Conservation (phyloP, 805 yeast species). For the Hanseniaspora guilliermondii region DNA sequence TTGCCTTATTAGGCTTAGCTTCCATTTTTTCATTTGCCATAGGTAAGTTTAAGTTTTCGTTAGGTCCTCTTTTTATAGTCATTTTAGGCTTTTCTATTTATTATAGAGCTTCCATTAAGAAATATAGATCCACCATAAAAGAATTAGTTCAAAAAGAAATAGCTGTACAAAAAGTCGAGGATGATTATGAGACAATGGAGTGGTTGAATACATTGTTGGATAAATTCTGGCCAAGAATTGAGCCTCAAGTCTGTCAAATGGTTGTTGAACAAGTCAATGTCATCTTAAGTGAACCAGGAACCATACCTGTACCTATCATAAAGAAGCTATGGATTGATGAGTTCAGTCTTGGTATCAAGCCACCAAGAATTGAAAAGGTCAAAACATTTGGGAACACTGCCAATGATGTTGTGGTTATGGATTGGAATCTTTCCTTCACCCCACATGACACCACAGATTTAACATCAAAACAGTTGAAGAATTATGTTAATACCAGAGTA, state of each 20-base stretch:
- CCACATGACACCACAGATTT: constrained; percentile 84
- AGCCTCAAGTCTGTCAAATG: constrained; percentile 77
- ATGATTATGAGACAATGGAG: constrained; percentile 86
- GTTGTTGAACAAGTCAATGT: constrained; percentile 80
- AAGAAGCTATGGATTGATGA: constrained; percentile 75
- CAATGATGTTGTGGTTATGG: constrained; percentile 92
- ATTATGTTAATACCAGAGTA: constrained; percentile 68
- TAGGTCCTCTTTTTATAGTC: constrained; percentile 72
- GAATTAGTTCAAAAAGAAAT: constrained; percentile 78
- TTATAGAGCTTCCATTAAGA: constrained; percentile 74
- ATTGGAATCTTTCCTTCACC: constrained; percentile 84
- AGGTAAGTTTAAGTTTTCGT: constrained; percentile 63
- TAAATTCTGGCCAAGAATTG: constrained; percentile 83
- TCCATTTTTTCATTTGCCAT: constrained; percentile 59
- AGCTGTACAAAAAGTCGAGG: constrained; percentile 66
- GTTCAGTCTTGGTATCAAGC: constrained; percentile 87
- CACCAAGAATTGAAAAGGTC: constrained; percentile 83
- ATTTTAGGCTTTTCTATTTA: constrained; percentile 49
- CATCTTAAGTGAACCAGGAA: constrained; percentile 59
- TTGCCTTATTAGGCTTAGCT: constrained; percentile 55
- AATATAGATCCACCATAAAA: constrained; percentile 60
- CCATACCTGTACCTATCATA: constrained; percentile 60
- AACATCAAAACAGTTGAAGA: constrained; percentile 72
- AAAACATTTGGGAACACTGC: constrained; percentile 84
- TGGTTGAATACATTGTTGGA: constrained; percentile 86